Conservation (phyloP, 2,329 filamentous ascomycete species). For the Penicillium verrucosum region DNA sequence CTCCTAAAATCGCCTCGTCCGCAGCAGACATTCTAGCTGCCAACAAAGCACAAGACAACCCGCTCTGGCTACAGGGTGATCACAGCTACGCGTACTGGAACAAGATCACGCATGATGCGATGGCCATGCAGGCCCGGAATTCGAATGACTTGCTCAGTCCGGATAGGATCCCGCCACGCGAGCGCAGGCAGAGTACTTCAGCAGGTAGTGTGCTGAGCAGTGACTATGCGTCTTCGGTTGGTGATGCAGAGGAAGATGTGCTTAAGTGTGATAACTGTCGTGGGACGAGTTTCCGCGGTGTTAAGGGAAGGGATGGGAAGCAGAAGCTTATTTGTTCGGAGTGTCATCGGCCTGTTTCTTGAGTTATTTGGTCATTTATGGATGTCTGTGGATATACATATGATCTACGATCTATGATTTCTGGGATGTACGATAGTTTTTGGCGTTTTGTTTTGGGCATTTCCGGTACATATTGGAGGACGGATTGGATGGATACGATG, state of each 20-base stretch:
- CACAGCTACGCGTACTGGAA: conserved; percentile 56
- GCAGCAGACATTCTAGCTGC: conserved; percentile 24
- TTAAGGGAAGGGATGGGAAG: conserved; percentile 51
- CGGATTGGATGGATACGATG: background rate
- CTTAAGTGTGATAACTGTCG: conserved; percentile 59
- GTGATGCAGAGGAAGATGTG: conserved; percentile 47
- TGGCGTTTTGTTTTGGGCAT: background rate
- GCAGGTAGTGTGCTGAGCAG: conserved; percentile 57
- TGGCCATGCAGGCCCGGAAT: conserved; percentile 30
- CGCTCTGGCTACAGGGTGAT: conserved; percentile 50
- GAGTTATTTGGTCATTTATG: conserved; percentile 3
- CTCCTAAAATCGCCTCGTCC: conserved; percentile 11
- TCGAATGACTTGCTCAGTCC: conserved; percentile 20
- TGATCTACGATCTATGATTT: background rate
- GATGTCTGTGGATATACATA: background rate
- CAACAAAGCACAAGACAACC: conserved; percentile 35
- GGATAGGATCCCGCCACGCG: conserved; percentile 19
- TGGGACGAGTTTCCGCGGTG: conserved; percentile 61
- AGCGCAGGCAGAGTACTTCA: conserved; percentile 41
- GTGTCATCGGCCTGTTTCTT: conserved; percentile 41
- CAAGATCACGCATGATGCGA: conserved; percentile 39
- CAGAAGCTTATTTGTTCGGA: conserved; percentile 61
- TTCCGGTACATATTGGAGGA: background rate
- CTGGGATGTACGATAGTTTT: background rate
- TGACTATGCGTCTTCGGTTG: conserved; percentile 46